These are phyloP conservation scores for Wickerhamomyces queroliae DNA, from an alignment of 805 yeast species.

Conservation along the genomic window DNA sequence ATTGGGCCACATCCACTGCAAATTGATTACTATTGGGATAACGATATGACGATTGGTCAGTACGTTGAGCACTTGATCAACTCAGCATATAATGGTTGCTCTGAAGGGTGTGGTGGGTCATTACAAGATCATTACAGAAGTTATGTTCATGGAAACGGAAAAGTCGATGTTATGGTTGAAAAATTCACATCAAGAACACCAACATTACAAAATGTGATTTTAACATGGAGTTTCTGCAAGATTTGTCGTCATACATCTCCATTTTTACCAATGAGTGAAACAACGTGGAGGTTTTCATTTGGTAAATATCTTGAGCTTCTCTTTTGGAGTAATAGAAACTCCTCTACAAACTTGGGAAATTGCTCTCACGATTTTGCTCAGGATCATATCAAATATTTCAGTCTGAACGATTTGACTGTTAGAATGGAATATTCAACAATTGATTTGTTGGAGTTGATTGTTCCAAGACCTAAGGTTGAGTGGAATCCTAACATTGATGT, in stretches of 20 bases:
- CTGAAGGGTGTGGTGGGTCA: conserved; percentile 74
- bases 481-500: conserved; percentile 74
- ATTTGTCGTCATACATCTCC: conserved; percentile 73
- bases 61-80: conserved; percentile 74
- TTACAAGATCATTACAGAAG: conserved; percentile 73
- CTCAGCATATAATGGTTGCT: conserved; percentile 62
- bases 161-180: conserved; percentile 73
- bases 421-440: conserved; percentile 72
- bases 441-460: conserved; percentile 71
- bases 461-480: conserved; percentile 64
- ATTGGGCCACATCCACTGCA: conserved; percentile 82
- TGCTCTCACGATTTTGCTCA: conserved; percentile 80
- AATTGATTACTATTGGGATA: conserved; percentile 85
- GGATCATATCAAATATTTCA: conserved; percentile 80
- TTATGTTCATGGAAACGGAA: conserved; percentile 84
- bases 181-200: conserved; percentile 48
- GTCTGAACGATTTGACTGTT: conserved; percentile 72
- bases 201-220: conserved; percentile 58
- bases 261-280: conserved; percentile 73
- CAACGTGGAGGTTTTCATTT: conserved; percentile 85
- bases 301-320: conserved; percentile 88
- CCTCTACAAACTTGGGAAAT: conserved; percentile 50
- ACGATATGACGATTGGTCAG: conserved; percentile 85
- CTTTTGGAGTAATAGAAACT: conserved; percentile 62
- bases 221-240: conserved; percentile 91